phyloP scores from a whole-genome alignment of 2,329 filamentous ascomycete genomes.

The Fusarium albidum region DNA sequence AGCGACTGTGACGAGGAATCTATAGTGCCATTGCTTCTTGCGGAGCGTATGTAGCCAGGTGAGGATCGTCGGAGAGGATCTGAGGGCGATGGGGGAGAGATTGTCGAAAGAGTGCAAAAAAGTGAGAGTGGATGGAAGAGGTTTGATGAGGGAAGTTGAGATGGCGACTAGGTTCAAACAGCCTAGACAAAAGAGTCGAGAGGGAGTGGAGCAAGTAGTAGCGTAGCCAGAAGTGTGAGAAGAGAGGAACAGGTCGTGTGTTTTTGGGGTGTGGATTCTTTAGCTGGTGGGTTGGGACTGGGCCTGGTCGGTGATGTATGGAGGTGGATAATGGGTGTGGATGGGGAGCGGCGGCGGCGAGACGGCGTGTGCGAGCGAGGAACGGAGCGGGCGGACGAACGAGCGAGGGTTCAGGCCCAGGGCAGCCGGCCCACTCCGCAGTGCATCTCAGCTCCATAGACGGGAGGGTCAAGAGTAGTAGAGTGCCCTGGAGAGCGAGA shows the following conservation, averaged over 20 bases:
- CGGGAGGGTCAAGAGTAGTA: constrained; percentile 9
- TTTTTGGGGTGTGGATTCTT: constrained; percentile 37
- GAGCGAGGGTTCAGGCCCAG: constrained; percentile 4
- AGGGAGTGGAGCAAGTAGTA: constrained; percentile 33
- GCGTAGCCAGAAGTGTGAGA: constrained; percentile 19
- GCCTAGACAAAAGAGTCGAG: constrained; percentile 31
- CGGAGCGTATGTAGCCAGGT: constrained; percentile 7
- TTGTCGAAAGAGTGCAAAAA: constrained; percentile 2
- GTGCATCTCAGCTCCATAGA: background rate
- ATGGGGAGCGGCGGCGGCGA: constrained; percentile 22
- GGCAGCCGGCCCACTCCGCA: constrained; percentile 16
- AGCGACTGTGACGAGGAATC: constrained; percentile 33
- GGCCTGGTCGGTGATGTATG: constrained; percentile 38
- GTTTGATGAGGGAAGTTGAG: constrained; percentile 31
- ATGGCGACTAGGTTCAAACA: constrained; percentile 34
- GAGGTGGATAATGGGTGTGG: constrained; percentile 33
- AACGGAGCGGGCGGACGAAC: constrained; percentile 25
- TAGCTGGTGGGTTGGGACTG: constrained; percentile 35
- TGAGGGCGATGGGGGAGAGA: background rate
- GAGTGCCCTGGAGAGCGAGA: background rate
- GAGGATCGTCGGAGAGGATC: constrained; percentile 9
- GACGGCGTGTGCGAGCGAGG: constrained; percentile 21
- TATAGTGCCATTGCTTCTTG: constrained; percentile 40
- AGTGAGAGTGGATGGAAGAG: constrained; percentile 20
- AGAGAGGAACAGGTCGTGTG: constrained; percentile 36